Evolutionary conservation across 805 yeast species (phyloP).

Genomic region (Cyberlindnera misumaiensis): DNA sequence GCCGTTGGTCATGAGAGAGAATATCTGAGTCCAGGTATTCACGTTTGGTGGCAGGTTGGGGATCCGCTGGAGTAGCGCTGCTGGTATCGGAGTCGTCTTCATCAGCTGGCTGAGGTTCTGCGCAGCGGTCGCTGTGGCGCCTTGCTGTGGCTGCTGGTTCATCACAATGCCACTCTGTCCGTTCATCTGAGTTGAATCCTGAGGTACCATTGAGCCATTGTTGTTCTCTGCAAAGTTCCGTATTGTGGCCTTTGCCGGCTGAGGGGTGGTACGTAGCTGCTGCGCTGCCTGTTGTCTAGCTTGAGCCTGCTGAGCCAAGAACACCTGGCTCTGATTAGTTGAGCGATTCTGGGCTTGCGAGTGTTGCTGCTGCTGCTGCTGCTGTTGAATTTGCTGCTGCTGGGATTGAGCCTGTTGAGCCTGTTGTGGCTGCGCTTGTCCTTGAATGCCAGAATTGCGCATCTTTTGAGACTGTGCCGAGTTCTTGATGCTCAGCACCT

Average conservation of each 20-base stretch:
- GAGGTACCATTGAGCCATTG: slow-evolving; percentile 6
- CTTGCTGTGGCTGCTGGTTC: slow-evolving; percentile 3
- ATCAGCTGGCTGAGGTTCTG: slow-evolving; percentile 29
- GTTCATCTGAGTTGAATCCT: slow-evolving; percentile 2
- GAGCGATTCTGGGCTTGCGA: slow-evolving; percentile 17
- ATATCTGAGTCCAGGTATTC: slow-evolving; percentile 76
- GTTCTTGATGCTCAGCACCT: slow-evolving; percentile 21
- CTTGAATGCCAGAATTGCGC: slow-evolving; percentile 29
- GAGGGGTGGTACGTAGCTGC: slow-evolving; percentile 27
- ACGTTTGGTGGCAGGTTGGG: slow-evolving; percentile 76
- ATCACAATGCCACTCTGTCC: slow-evolving; percentile 3
- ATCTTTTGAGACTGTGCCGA: slow-evolving; percentile 23
- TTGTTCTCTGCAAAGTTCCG: slow-evolving; percentile 17
- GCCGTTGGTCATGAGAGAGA: slow-evolving; percentile 53
- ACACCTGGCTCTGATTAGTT: slow-evolving; percentile 26
- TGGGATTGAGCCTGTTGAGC: not conserved
- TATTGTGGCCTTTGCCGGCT: slow-evolving; percentile 4
- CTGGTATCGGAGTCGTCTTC: slow-evolving; percentile 68
- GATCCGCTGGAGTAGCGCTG: slow-evolving; percentile 52
- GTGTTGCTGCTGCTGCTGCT: slow-evolving; percentile 22
- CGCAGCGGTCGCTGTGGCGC: not conserved
- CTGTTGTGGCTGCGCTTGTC: slow-evolving; percentile 4
- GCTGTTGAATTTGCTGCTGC: slow-evolving; percentile 1
- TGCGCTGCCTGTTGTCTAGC: slow-evolving; percentile 43
- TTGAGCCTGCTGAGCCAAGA: slow-evolving; percentile 43